Base-by-base conservation (phyloP, 352 stramenopile genomes). In the Globisporangium sylvaticum region DNA sequence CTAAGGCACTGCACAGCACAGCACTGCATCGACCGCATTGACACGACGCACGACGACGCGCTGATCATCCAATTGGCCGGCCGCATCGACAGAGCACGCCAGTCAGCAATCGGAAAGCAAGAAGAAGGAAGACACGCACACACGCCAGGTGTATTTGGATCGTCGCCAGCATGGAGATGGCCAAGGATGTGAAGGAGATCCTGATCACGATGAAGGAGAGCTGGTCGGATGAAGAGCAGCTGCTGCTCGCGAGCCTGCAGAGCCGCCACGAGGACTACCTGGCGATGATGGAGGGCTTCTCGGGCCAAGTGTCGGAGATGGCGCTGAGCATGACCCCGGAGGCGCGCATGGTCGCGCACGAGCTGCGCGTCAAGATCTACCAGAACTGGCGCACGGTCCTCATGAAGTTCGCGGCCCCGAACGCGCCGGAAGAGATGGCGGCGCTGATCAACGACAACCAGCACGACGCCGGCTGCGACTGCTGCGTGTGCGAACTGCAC, bases 121-220 rank as follows among this genome's bases (percentile, higher is more conserved):
- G 18, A 50, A 50, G 42, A 50, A 22, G 18, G 20, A 50, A 20
- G 18, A 20, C 42, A 22, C 57, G 5, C 55, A 42, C 37, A 37
- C 32, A 18, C 46, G 7, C 20, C 31, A 10, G 52, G 52, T 58
- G 25, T 58, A 39, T 22, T 32, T 32, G 22, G 22, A 57, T 15
- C 24, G 10, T 58, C 27, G 34, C 65, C 3, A 71, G 67, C 8
- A 94, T 94, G 86, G 86, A 94, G 68, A 91, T 94, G 70, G 82
- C 86, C 27, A 88, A 82, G 68, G 89, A 94, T 65, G 86, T 94
- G 20, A 76, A 79, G 22, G 86, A 94, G 65, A 87, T 94, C 67
- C 75, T 94, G 42, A 85, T 94, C 48, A 85, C 83, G 29, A 89
- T 93, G 80, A 89, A 90, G 62, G 84, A 93, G 62, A 74, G 79